Evolutionary conservation across 352 stramenopile genomes (phyloP).

Genomic region (Hyaloperonospora brassicae): DNA sequence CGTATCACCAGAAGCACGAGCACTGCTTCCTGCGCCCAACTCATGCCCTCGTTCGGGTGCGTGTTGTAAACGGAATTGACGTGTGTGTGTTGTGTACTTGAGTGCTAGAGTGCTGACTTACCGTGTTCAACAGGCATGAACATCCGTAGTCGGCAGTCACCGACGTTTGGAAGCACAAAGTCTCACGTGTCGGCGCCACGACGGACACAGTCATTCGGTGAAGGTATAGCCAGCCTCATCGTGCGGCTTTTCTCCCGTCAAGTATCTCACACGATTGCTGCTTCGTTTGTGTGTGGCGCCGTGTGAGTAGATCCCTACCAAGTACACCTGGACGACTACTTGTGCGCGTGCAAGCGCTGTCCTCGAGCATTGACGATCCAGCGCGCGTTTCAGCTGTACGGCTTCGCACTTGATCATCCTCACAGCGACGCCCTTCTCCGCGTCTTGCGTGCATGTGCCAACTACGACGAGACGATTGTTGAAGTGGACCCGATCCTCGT

Average conservation of each 20-base stretch:
- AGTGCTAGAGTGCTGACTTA: background rate
- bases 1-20: conserved; percentile 9
- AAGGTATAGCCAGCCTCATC: conserved; percentile 9
- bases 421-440: conserved; percentile 34
- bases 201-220: conserved; percentile 18
- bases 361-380: conserved; percentile 43
- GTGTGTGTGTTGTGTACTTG: background rate
- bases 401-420: conserved; percentile 28
- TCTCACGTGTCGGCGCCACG: conserved; percentile 11
- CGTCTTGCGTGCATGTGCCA: conserved; percentile 51
- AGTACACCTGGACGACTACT: conserved; percentile 38
- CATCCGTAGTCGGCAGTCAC: conserved; percentile 20
- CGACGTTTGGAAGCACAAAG: conserved; percentile 20
- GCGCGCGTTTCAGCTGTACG: conserved; percentile 35
- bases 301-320: conserved; percentile 4
- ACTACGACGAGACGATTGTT: conserved; percentile 62
- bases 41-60: conserved; percentile 29
- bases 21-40: conserved; percentile 23
- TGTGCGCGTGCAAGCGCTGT: conserved; percentile 60
- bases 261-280: conserved; percentile 1
- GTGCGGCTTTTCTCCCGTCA: conserved; percentile 1
- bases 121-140: conserved; percentile 17
- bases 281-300: background rate
- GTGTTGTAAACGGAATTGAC: background rate
- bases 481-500: conserved; percentile 34